phyloP scores from a whole-genome alignment of 2,329 filamentous ascomycete species.

The Alternaria gansuensis region DNA sequence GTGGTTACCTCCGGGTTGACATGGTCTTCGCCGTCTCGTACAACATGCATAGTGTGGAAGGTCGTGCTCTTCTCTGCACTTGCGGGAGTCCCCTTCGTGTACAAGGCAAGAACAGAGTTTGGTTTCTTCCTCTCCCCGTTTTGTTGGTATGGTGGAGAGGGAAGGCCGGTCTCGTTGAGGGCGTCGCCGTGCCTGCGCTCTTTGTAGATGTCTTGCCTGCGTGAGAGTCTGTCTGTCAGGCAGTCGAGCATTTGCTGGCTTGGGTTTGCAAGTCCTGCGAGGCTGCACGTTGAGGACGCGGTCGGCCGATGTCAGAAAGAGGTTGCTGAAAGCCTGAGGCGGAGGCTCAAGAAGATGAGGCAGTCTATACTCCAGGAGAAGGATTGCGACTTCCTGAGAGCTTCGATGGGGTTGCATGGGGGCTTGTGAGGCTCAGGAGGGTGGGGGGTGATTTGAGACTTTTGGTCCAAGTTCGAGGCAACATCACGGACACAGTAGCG shows the following conservation, averaged over 20 bases:
- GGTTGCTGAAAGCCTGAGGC: background rate
- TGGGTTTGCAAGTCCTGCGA: background rate
- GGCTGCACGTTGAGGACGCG: background rate
- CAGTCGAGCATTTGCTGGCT: background rate
- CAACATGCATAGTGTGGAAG: background rate
- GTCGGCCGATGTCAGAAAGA: background rate
- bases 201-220: background rate
- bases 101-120: background rate
- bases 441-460: conserved; percentile 4
- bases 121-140: background rate
- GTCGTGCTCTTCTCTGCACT: background rate
- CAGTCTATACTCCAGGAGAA: background rate
- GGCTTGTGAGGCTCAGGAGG: conserved; percentile 3
- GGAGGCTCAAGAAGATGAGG: background rate
- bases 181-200: background rate
- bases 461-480: conserved; percentile 4
- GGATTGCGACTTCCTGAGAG: background rate
- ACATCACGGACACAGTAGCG: background rate
- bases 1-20: background rate
- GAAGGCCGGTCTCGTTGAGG: background rate
- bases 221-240: background rate
- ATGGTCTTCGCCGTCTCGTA: background rate
- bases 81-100: background rate
- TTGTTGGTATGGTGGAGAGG: background rate
- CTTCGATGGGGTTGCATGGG: background rate